phyloP scores from a whole-genome alignment of 2,329 filamentous ascomycete genomes.

The Nemania bipapillata region DNA sequence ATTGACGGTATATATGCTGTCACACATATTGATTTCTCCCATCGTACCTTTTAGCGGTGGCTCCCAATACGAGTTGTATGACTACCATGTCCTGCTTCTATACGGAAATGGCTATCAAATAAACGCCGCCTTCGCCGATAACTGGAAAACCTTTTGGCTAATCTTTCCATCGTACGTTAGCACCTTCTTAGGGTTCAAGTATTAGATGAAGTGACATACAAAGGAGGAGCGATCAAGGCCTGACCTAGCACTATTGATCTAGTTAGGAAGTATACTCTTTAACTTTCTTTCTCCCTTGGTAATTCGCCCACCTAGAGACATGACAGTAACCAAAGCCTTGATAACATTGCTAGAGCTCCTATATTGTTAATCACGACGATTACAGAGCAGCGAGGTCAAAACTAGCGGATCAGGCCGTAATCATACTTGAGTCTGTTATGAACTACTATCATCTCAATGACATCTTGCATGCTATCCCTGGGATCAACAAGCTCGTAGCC shows the following conservation, averaged over 20 bases:
- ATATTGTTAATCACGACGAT: not conserved
- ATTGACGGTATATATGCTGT: too few species aligned
- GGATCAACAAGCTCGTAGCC: not conserved
- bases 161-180: too few species aligned
- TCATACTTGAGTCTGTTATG: not conserved
- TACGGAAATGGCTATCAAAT: too few species aligned
- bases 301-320: not conserved
- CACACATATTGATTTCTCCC: too few species aligned
- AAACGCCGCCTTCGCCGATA: too few species aligned
- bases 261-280: not conserved
- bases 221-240: not conserved
- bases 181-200: too few species aligned
- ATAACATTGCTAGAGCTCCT: not conserved
- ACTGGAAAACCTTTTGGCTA: too few species aligned
- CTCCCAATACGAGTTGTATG: too few species aligned
- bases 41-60: too few species aligned
- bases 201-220: too few species aligned
- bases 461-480: not conserved
- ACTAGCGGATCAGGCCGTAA: not conserved
- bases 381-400: not conserved
- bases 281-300: not conserved
- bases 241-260: not conserved
- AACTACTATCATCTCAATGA: not conserved
- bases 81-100: too few species aligned
- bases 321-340: not conserved